These are phyloP conservation scores for Candida mattraensis DNA, from an alignment of 805 yeast genomes.

Conservation along the genomic window DNA sequence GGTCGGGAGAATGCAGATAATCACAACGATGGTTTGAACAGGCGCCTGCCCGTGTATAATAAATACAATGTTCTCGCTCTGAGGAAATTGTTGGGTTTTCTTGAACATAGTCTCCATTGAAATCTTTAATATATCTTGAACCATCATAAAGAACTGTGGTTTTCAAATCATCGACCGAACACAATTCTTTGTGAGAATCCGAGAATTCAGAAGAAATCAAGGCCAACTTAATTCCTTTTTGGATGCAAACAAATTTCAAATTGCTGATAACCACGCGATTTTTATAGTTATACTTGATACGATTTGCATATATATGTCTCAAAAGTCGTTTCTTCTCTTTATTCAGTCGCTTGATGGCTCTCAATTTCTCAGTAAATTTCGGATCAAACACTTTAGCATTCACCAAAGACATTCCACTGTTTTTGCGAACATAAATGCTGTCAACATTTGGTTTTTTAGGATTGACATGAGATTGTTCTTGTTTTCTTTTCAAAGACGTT, in stretches of 20 bases:
- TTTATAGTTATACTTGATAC: conserved; percentile 39
- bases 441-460: too few relatives aligned
- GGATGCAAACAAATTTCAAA: conserved; percentile 42
- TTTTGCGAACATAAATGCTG: conserved; percentile 6
- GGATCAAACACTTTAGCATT: conserved; percentile 37
- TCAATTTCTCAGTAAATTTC: conserved; percentile 27
- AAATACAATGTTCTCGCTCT: conserved; percentile 22
- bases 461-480: too few relatives aligned
- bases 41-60: conserved; percentile 40
- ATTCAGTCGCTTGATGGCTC: conserved; percentile 19
- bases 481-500: conserved; percentile 10
- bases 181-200: conserved; percentile 13
- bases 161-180: conserved; percentile 22
- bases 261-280: conserved; percentile 47
- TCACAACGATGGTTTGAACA: conserved; percentile 57
- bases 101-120: conserved; percentile 26
- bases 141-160: conserved; percentile 15
- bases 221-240: conserved; percentile 41
- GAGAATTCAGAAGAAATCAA: conserved; percentile 33
- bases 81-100: conserved; percentile 10
- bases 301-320: conserved; percentile 30
- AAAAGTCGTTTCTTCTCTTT: conserved; percentile 17
- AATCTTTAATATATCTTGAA: conserved; percentile 22
- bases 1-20: conserved; percentile 50
- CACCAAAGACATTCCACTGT: conserved; percentile 41